Evolutionary conservation across 1,139 yeast genomes (phyloP).

Genomic region (Hyphopichia wangnamkhiaoensis): DNA sequence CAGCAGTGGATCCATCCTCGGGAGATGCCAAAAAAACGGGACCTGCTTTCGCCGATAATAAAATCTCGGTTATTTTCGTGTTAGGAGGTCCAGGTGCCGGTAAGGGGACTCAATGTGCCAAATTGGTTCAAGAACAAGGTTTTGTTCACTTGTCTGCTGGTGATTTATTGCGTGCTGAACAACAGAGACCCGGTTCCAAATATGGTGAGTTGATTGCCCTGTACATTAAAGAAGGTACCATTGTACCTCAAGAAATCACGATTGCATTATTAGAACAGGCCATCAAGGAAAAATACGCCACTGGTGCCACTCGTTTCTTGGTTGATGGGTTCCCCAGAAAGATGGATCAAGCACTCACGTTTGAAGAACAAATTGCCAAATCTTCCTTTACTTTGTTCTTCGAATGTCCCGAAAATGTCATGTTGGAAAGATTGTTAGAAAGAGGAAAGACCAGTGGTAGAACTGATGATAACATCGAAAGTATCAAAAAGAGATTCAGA

Average conservation of each 20-base stretch:
- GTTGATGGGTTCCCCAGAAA: conserved; percentile 97
- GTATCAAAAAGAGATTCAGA: conserved; percentile 83
- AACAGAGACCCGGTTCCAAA: conserved; percentile 75
- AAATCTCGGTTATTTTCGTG: conserved; percentile 81
- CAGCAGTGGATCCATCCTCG: conserved; percentile 44
- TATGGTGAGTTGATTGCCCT: conserved; percentile 84
- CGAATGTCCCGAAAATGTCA: conserved; percentile 89
- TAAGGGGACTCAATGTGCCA: conserved; percentile 94
- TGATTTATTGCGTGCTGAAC: conserved; percentile 90
- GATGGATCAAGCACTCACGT: conserved; percentile 95
- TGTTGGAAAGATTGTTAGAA: conserved; percentile 81
- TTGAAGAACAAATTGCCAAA: conserved; percentile 77
- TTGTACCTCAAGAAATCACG: conserved; percentile 96
- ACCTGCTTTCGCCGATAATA: conserved; percentile 58
- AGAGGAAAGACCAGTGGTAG: conserved; percentile 96
- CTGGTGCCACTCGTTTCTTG: conserved; percentile 64
- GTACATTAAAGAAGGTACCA: conserved; percentile 82
- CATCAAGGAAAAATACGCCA: conserved; percentile 52
- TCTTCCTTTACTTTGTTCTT: conserved; percentile 84
- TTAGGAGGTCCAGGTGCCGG: conserved; percentile 95
- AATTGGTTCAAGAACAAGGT: conserved; percentile 73
- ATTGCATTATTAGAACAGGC: conserved; percentile 81
- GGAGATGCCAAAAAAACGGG: conserved; percentile 9
- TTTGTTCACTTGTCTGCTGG: conserved; percentile 94
- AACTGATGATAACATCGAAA: conserved; percentile 87